Percentiles rank a stretch among this genome's conserved stretches.
Evolutionary conservation across 768 basidiomycete species (phyloP).

Genomic region (Trichaptum fuscoviolaceum): DNA sequence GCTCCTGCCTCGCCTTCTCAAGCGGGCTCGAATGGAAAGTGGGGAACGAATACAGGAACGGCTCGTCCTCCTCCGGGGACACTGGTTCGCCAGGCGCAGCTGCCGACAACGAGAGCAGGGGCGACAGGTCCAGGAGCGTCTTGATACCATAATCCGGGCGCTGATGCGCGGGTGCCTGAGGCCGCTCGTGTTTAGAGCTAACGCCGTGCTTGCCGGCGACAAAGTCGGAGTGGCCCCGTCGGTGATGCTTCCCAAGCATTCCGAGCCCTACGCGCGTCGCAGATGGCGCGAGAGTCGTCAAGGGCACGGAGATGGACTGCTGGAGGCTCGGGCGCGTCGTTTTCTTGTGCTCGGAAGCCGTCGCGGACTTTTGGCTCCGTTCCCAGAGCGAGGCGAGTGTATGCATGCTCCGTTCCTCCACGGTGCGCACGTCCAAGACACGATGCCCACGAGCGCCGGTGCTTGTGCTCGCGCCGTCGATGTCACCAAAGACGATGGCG

Average conservation of each 20-base stretch:
- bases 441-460: neutral
- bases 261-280: neutral
- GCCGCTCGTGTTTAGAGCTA: neutral
- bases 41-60: conserved; percentile 1
- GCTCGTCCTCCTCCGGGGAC: conserved; percentile 3
- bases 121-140: neutral
- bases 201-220: neutral
- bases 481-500: neutral
- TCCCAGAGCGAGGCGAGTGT: neutral
- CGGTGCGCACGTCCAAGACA: neutral
- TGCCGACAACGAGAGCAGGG: neutral
- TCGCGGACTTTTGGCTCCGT: neutral
- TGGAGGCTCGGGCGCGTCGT: neutral
- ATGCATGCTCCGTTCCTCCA: neutral
- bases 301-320: neutral
- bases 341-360: neutral
- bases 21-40: conserved; percentile 1
- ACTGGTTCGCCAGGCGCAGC: neutral
- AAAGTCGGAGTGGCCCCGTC: neutral
- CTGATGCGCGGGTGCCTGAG: neutral
- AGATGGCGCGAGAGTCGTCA: neutral
- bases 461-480: neutral
- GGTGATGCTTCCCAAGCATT: neutral
- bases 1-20: neutral
- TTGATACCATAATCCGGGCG: neutral